Evolutionary conservation across 768 basidiomycete genomes (phyloP), one percentile per base, ranked within the genome.

Genomic region (Pholiota microspora): DNA sequence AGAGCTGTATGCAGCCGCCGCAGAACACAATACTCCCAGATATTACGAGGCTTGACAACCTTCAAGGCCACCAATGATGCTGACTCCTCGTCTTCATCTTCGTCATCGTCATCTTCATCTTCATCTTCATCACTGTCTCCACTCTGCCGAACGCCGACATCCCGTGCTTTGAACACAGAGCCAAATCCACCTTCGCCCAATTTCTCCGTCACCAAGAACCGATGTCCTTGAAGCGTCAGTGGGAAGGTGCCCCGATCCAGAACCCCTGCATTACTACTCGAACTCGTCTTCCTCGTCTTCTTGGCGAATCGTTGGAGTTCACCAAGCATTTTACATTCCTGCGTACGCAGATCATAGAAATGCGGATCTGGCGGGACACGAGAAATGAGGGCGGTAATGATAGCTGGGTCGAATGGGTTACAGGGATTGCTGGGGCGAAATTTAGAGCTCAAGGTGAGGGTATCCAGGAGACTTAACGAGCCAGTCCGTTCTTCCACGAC

Each of bases 141-240:
- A 13, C 51, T 51, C 48, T 51, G 45, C 57, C 65, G 73, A 25
- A 73, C 71, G 6, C 82, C 77, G 9, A 79, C 70, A 64, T 86
- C 80, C 52, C 80, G 79, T 3, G 90, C 92, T 57, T 88, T 82
- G 76, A 96, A 99, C n/a, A 99, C 97, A 2, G 88, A 82, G 2
- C 96, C 97, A 62, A 96, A 99, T 0, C 95, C 93, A 4, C 97
- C 97, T 72, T 99, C 97, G 15, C 97, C 97, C 21, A 99, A 78
- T 69, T 98, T 99, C 57, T 89, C 89, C 2, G 78, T 73, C 3
- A 98, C 83, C 50, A 80, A 80, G 64, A 89, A 93, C 49, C 74
- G 74, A 54, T 79, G 81, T 2, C 78, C 86, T 42, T 77, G 77
- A n/a, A 98, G 73, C 15, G 71, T 73, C 36, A 98, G 66, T 18